A percentile compares a stretch with the other conserved stretches of the same genome.
Conservation (phyloP, 495 filamentous ascomycete genomes). For the Astrocystis sublimbata region DNA sequence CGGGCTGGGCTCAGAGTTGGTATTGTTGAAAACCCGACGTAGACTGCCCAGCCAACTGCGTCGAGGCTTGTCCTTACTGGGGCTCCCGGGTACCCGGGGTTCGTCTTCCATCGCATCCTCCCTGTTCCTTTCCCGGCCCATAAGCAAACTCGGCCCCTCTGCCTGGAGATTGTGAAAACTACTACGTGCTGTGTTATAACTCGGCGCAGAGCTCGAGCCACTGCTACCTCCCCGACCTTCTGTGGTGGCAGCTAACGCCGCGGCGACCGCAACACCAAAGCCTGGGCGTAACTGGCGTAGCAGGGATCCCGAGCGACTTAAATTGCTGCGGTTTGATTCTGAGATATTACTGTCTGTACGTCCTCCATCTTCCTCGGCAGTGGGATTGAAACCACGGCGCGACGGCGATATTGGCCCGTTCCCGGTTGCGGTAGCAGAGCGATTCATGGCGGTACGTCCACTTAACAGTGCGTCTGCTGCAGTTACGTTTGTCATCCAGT, state of each 20-base stretch:
- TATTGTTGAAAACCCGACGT: constrained; percentile 42
- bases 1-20: constrained; percentile 25
- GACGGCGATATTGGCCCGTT: constrained; percentile 9
- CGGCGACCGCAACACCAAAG: constrained; percentile 26
- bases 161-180: constrained; percentile 62
- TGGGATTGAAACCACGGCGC: constrained; percentile 3
- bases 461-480: constrained; percentile 52
- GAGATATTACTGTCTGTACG: constrained; percentile 44
- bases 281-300: constrained; percentile 26
- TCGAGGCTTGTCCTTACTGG: constrained; percentile 47
- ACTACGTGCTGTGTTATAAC: constrained; percentile 67
- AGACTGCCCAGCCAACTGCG: constrained; percentile 53
- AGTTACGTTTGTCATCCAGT: constrained; percentile 63
- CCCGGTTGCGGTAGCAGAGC: constrained; percentile 3
- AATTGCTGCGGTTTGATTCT: constrained; percentile 38
- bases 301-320: constrained; percentile 37
- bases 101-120: constrained; percentile 32
- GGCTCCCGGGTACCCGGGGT: constrained; percentile 40
- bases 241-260: constrained; percentile 23
- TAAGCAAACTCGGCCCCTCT: constrained; percentile 65
- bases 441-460: constrained; percentile 18
- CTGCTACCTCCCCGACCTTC: constrained; percentile 35
- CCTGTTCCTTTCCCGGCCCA: constrained; percentile 19
- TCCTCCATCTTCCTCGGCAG: constrained; percentile 27
- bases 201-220: constrained; percentile 50